Evolutionary conservation across 805 yeast genomes (phyloP).

Genomic region (Yarrowia yakushimensis): DNA sequence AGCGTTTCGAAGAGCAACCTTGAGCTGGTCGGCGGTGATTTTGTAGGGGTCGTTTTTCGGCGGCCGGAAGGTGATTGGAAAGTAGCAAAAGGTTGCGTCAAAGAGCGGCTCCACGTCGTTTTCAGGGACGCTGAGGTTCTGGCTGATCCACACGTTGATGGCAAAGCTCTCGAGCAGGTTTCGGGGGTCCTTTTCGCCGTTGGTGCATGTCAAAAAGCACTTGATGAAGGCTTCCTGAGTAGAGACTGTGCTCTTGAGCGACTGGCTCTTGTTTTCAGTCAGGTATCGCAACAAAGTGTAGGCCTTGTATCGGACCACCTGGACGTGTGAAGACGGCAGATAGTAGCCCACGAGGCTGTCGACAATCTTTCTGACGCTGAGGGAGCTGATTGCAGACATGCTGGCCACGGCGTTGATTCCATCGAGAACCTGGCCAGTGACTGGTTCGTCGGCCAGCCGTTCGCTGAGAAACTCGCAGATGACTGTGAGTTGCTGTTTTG

Average conservation of each 20-base stretch:
- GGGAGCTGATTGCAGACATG: constrained; percentile 47
- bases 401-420: constrained; percentile 53
- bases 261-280: constrained; percentile 26
- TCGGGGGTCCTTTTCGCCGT: constrained; percentile 92
- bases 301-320: constrained; percentile 42
- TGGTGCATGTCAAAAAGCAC: constrained; percentile 63
- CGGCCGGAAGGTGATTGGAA: constrained; percentile 92
- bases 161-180: constrained; percentile 71
- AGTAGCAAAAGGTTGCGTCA: constrained; percentile 88
- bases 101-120: constrained; percentile 62
- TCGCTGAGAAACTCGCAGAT: constrained; percentile 52
- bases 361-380: constrained; percentile 39
- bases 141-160: constrained; percentile 49
- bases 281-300: constrained; percentile 52
- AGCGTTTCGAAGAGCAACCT: constrained; percentile 56
- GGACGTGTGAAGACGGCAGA: constrained; percentile 33
- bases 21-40: constrained; percentile 71
- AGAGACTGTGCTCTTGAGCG: background rate
- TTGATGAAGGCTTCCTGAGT: constrained; percentile 47
- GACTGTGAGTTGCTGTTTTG: constrained; percentile 39
- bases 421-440: constrained; percentile 49
- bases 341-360: constrained; percentile 35
- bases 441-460: constrained; percentile 62
- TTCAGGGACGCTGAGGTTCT: constrained; percentile 42
- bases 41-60: constrained; percentile 85